These are phyloP conservation scores for Manihot esculenta DNA, from an alignment of 441 rosid species.

Conservation along the genomic window DNA sequence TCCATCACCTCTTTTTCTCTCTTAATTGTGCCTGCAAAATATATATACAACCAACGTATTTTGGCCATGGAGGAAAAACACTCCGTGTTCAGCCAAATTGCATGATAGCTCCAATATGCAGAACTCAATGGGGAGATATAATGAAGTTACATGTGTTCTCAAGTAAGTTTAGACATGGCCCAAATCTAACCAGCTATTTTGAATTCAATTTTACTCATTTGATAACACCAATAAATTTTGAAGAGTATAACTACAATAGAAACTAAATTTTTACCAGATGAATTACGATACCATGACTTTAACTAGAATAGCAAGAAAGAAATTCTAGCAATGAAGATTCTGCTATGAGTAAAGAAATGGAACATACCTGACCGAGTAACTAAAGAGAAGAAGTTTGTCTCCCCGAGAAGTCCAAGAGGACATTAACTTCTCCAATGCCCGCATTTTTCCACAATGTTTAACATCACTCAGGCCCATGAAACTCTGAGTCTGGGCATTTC, in stretches of 20 bases:
- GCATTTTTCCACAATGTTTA: slow-evolving; percentile 93
- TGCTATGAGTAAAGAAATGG: neutral
- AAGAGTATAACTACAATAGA: neutral
- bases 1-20: neutral
- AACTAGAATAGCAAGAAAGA: neutral
- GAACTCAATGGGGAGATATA: neutral
- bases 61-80: neutral
- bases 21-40: neutral
- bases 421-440: slow-evolving; percentile 81
- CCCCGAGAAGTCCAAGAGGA: slow-evolving; percentile 76
- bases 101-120: neutral
- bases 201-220: neutral
- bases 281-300: neutral
- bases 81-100: neutral
- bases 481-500: slow-evolving; percentile 62
- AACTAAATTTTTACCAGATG: neutral
- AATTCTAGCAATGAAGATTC: neutral
- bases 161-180: neutral
- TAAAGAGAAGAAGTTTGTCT: slow-evolving; percentile 89
- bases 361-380: slow-evolving; percentile 86
- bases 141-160: neutral
- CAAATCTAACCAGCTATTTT: neutral
- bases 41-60: neutral
- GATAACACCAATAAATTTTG: neutral
- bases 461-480: slow-evolving; percentile 86